Evolutionary conservation across 257 asterid species (phyloP).

Genomic region (Catharanthus roseus): DNA sequence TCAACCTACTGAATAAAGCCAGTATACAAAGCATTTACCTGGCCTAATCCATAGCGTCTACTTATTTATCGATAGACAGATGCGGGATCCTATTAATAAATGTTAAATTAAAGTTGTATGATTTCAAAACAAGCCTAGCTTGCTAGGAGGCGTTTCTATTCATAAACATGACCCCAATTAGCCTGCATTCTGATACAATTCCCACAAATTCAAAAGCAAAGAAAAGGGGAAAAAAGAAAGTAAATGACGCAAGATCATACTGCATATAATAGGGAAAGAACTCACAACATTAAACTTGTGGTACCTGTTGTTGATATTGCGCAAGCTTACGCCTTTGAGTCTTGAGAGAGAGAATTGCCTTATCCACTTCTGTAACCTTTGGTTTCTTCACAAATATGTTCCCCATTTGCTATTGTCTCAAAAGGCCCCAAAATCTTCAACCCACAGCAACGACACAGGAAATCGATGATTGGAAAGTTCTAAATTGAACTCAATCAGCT

Average conservation of each 20-base stretch:
- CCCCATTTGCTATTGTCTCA: conserved; percentile 42
- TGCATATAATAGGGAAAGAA: not conserved
- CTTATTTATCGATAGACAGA: not conserved
- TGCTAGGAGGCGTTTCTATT: not conserved
- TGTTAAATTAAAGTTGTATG: not conserved
- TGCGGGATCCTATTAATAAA: not conserved
- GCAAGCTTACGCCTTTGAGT: conserved; percentile 97
- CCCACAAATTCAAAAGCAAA: not conserved
- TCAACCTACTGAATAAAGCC: not conserved
- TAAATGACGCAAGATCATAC: not conserved
- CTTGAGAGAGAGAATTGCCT: conserved; percentile 89
- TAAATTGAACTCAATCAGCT: not conserved
- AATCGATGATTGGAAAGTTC: not conserved
- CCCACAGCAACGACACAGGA: not conserved
- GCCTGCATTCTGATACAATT: not conserved
- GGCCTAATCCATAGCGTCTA: not conserved
- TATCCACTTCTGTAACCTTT: conserved; percentile 87
- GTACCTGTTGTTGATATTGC: conserved; percentile 90
- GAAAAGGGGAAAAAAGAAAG: not conserved
- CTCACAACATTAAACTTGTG: not conserved
- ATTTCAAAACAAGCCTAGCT: not conserved
- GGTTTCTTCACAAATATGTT: conserved; percentile 88
- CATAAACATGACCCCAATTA: not conserved
- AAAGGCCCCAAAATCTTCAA: not conserved
- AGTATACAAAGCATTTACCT: not conserved